phyloP scores from a whole-genome alignment of 768 basidiomycete species.

The Trametes cinnabarina region DNA sequence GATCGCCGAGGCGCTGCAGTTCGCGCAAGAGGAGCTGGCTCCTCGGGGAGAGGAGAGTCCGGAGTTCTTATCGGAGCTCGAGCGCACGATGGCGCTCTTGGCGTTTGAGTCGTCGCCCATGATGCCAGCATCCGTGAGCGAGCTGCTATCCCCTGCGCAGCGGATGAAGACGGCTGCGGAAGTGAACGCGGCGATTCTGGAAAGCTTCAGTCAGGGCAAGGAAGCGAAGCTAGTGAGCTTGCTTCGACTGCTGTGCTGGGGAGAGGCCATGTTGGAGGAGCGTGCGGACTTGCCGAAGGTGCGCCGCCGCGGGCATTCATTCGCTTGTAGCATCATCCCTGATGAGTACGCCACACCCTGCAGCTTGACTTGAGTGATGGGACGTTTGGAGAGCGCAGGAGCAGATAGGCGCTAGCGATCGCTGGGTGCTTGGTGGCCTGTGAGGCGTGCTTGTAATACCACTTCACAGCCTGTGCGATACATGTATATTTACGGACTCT shows the following conservation, averaged over 20 bases:
- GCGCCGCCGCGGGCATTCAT: constrained; percentile 26
- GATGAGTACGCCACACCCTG: background rate
- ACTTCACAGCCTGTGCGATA: background rate
- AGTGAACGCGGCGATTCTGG: constrained; percentile 93
- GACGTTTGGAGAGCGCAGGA: constrained; percentile 19
- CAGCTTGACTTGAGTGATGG: constrained; percentile 28
- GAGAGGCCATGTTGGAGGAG: constrained; percentile 75
- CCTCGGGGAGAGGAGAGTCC: constrained; percentile 94
- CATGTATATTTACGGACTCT: constrained; percentile 8
- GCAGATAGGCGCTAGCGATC: constrained; percentile 4
- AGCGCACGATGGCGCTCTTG: constrained; percentile 91
- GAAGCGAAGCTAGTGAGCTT: constrained; percentile 86
- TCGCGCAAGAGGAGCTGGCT: constrained; percentile 92
- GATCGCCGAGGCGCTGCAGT: constrained; percentile 76
- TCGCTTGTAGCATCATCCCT: constrained; percentile 20
- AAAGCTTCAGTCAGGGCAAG: constrained; percentile 87
- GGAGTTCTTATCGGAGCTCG: constrained; percentile 87
- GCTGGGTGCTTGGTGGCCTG: background rate
- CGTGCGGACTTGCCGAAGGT: constrained; percentile 81
- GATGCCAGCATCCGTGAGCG: constrained; percentile 66
- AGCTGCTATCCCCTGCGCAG: constrained; percentile 82
- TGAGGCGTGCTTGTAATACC: background rate
- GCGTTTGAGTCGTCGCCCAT: constrained; percentile 68
- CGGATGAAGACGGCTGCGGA: constrained; percentile 93
- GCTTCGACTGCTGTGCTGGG: constrained; percentile 85